Evolutionary conservation across 331 rosid genomes (phyloP), one percentile per base, ranked within the genome.

Genomic region (Quercus tomentella): DNA sequence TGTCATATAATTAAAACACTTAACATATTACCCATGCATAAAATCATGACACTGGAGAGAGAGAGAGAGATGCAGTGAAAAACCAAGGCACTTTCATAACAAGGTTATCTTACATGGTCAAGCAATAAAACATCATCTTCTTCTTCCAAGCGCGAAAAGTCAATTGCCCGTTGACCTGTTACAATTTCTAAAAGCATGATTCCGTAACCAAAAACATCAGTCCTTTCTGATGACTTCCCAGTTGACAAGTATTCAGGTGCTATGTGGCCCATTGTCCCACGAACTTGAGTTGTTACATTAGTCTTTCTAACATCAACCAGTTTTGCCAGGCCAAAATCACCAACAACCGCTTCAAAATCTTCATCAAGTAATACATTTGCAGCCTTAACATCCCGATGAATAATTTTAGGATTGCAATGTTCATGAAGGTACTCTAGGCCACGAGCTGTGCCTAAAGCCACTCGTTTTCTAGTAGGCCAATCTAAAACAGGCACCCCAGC

Each of bases 191-290:
- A 82, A 73, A 94, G 97, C 97, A 92, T 91, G 65, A 94, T 89
- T 62, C 97, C 98, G 31, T 94, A 94, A 31, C 97, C 97, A 78
- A 94, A 94, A 84, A 94, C 97, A 77, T 94, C 98, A 5, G 97
- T 94, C 89, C 95, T 91, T 80, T 89, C 97, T 15, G 97, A 94
- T 58, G 98, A 89, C 82, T 92, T 92, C 79, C 98, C 98, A 3
- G 97, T 94, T 35, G 98, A 91, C 90, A 92, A 75, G 86, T 94
- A 94, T 77, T 94, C 98, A 21, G 97, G 97, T 79, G 98, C 97
- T 82, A 94, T 91, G 88, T 94, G 97, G 78, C 98, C 97, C 97
- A 91, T 92, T 62, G 97, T 94, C 79, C 97, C 98, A 43, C 98
- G 95, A 86, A 92, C 91, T 87, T 94, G 97, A 79, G 98, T 94